A percentile compares a stretch with the other conserved stretches of the same genome.
These are phyloP conservation scores for Entomortierella lignicola DNA, from an alignment of 192 early-diverging fungal genomes.

Conservation along the genomic window DNA sequence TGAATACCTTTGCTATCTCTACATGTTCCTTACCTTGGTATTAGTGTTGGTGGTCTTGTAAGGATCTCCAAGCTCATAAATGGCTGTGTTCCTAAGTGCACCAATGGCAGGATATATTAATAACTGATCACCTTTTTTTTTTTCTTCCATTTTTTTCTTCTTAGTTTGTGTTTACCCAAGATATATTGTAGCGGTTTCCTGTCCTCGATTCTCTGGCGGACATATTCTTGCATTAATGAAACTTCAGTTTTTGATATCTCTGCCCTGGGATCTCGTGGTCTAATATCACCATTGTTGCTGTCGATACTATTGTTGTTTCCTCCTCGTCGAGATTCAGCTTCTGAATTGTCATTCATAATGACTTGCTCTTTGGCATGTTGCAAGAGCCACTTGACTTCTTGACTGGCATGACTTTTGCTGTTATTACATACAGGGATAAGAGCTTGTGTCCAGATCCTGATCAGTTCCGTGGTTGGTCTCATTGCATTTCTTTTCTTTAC, in stretches of 20 bases:
- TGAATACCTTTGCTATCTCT: too few relatives aligned
- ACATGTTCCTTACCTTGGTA: conserved; percentile 78
- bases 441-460: conserved; percentile 41
- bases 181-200: conserved; percentile 96
- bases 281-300: background rate
- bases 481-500: too few relatives aligned
- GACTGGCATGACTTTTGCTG: conserved; percentile 47
- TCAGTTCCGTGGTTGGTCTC: conserved; percentile 7
- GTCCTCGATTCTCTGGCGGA: conserved; percentile 66
- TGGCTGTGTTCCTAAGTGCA: conserved; percentile 75
- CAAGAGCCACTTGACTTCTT: conserved; percentile 57
- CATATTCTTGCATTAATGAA: conserved; percentile 46
- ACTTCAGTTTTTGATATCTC: conserved; percentile 35
- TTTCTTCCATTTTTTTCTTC: background rate
- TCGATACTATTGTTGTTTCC: background rate
- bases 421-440: conserved; percentile 51
- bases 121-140: background rate
- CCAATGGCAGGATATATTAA: background rate
- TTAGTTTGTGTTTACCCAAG: conserved; percentile 55
- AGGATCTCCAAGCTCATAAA: conserved; percentile 83
- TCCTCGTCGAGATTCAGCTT: background rate
- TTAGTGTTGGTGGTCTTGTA: conserved; percentile 80
- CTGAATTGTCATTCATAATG: background rate
- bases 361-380: conserved; percentile 37
- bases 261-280: background rate